Conservation (phyloP, 1,284 basidiomycete species). For the Cutaneotrichosporon sp. region DNA sequence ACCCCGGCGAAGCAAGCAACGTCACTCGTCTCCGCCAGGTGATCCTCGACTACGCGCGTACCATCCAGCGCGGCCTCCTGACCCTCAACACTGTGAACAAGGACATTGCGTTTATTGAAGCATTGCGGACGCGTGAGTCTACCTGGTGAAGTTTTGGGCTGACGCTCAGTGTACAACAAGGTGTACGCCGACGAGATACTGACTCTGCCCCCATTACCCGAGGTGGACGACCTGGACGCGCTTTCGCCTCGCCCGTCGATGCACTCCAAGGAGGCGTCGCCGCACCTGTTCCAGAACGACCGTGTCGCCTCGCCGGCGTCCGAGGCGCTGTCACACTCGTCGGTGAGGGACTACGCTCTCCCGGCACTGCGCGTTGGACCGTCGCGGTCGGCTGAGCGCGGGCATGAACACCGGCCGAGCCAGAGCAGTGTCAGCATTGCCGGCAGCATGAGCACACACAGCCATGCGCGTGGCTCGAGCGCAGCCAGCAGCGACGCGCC, state of each 20-base stretch:
- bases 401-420: conserved; percentile 9
- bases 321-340: neutral
- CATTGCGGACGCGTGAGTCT: conserved; percentile 62
- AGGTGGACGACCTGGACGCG: conserved; percentile 10
- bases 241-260: conserved; percentile 6
- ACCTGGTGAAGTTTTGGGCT: too few relatives aligned
- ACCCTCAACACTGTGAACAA: conserved; percentile 71
- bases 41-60: conserved; percentile 77
- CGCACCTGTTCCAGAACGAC: neutral
- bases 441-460: conserved; percentile 2
- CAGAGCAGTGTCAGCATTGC: conserved; percentile 9
- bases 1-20: conserved; percentile 65
- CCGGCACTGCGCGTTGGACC: conserved; percentile 18
- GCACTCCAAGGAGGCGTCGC: conserved; percentile 8
- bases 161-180: conserved; percentile 63
- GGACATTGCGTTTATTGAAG: conserved; percentile 86
- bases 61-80: conserved; percentile 75
- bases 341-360: conserved; percentile 6
- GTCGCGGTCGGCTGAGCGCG: neutral
- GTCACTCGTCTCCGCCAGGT: conserved; percentile 65
- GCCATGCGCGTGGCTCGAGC: conserved; percentile 8
- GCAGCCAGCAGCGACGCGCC: neutral
- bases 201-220: conserved; percentile 23
- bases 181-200: conserved; percentile 82
- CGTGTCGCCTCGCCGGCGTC: neutral